Evolutionary conservation across 805 yeast species (phyloP).

Genomic region (Candida dendrica): DNA sequence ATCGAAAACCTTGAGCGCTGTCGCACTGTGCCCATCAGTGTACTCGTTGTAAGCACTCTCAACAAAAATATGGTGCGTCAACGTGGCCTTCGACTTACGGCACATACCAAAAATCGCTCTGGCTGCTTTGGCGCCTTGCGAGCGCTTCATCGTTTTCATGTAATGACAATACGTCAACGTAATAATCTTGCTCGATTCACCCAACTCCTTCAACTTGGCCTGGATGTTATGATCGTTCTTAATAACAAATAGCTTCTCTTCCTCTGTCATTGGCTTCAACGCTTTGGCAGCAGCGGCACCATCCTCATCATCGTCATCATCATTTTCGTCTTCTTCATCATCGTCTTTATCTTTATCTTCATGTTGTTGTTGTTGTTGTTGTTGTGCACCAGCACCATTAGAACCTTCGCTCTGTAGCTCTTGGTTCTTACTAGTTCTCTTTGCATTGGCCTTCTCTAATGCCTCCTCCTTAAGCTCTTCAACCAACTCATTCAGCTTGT

Average conservation of each 20-base stretch:
- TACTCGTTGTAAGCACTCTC: constrained; percentile 80
- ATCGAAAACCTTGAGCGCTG: constrained; percentile 73
- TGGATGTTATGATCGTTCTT: constrained; percentile 11
- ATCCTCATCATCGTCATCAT: constrained; percentile 8
- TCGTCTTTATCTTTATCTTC: constrained; percentile 2
- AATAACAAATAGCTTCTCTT: constrained; percentile 7
- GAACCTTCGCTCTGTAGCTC: background rate
- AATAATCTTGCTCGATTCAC: constrained; percentile 30
- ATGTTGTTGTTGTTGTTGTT: too few relatives aligned
- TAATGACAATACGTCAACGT: constrained; percentile 63
- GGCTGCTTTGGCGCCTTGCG: constrained; percentile 63
- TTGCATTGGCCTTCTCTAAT: constrained; percentile 5
- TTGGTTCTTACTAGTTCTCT: constrained; percentile 2
- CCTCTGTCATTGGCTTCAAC: constrained; percentile 12
- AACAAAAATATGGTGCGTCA: constrained; percentile 71
- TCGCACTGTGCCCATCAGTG: constrained; percentile 54
- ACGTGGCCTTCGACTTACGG: constrained; percentile 41
- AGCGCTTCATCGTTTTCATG: constrained; percentile 66
- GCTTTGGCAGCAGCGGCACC: constrained; percentile 8
- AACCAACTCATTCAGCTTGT: constrained; percentile 11
- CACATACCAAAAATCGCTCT: constrained; percentile 64
- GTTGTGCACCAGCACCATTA: too few relatives aligned
- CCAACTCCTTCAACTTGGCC: constrained; percentile 8
- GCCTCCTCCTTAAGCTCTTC: constrained; percentile 14
- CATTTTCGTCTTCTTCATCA: constrained; percentile 1